Conservation (phyloP, 257 asterid species). For the Fraxinus cuspidata region DNA sequence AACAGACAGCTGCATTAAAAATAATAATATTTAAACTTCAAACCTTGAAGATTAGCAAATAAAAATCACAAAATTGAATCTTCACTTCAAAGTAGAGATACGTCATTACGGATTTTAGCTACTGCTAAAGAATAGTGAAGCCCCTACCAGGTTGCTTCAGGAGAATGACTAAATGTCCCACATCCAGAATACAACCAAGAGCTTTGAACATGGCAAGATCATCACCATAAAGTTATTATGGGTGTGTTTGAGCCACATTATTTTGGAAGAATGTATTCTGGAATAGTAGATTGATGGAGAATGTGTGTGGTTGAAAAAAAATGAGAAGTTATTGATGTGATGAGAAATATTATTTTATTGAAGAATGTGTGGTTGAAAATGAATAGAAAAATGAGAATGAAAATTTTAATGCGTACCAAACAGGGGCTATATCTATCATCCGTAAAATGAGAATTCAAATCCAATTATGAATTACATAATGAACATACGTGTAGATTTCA, state of each 20-base stretch:
- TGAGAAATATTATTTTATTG: too few species aligned
- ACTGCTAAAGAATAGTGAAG: background rate
- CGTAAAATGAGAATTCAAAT: background rate
- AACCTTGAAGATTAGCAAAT: background rate
- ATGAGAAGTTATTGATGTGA: too few species aligned
- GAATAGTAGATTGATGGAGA: too few species aligned
- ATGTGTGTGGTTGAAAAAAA: too few species aligned
- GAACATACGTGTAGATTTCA: background rate
- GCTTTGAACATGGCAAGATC: background rate
- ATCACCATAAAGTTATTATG: background rate
- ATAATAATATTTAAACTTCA: slow-evolving; percentile 19
- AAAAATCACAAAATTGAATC: background rate
- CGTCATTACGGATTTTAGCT: background rate
- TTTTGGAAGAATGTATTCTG: too few species aligned
- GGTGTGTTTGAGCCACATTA: too few species aligned
- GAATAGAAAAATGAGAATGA: too few species aligned
- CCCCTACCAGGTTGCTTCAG: background rate
- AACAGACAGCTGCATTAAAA: slow-evolving; percentile 62
- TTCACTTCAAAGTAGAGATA: background rate
- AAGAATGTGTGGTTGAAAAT: too few species aligned
- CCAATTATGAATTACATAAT: background rate
- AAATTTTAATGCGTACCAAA: too few species aligned
- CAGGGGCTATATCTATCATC: background rate
- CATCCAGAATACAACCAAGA: background rate
- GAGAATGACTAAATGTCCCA: background rate